Evolutionary conservation across 225 moss, liverwort and hornwort genomes (phyloP).

Genomic region (Marchantia polymorpha): DNA sequence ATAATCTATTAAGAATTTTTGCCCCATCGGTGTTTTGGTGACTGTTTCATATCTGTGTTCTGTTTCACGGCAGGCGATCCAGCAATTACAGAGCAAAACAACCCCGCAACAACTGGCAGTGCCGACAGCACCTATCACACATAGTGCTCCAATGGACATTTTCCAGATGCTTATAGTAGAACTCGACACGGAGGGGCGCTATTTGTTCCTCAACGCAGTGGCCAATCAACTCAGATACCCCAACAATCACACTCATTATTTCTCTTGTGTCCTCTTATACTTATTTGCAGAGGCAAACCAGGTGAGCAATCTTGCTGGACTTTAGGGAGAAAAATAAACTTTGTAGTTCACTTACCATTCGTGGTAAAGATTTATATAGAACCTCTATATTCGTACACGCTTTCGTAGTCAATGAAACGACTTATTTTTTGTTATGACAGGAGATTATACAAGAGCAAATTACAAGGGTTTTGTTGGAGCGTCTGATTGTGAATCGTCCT

Average conservation of each 20-base stretch:
- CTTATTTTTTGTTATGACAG: conserved; percentile 29
- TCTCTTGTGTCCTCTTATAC: conserved; percentile 90
- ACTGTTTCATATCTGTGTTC: neutral
- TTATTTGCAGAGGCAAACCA: conserved; percentile 81
- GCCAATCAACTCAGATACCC: conserved; percentile 96
- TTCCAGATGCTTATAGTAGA: conserved; percentile 83
- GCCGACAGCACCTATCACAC: conserved; percentile 83
- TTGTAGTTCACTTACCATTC: neutral
- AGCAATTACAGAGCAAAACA: conserved; percentile 81
- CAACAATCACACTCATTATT: conserved; percentile 95
- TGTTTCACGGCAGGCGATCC: conserved; percentile 56
- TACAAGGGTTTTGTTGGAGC: conserved; percentile 83
- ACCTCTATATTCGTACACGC: neutral
- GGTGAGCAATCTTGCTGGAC: conserved; percentile 15
- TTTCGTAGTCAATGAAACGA: neutral
- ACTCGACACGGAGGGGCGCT: conserved; percentile 92
- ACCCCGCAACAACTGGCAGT: conserved; percentile 84
- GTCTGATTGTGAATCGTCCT: conserved; percentile 87
- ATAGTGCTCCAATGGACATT: conserved; percentile 98
- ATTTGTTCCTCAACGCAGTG: conserved; percentile 86
- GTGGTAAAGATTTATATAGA: neutral
- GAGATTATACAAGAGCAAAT: conserved; percentile 97
- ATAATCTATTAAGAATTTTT: neutral
- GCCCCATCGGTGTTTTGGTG: neutral
- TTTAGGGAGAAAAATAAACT: too few species aligned